These are phyloP conservation scores for Nidularia pulvinata DNA, from an alignment of 768 basidiomycete genomes.

Conservation along the genomic window DNA sequence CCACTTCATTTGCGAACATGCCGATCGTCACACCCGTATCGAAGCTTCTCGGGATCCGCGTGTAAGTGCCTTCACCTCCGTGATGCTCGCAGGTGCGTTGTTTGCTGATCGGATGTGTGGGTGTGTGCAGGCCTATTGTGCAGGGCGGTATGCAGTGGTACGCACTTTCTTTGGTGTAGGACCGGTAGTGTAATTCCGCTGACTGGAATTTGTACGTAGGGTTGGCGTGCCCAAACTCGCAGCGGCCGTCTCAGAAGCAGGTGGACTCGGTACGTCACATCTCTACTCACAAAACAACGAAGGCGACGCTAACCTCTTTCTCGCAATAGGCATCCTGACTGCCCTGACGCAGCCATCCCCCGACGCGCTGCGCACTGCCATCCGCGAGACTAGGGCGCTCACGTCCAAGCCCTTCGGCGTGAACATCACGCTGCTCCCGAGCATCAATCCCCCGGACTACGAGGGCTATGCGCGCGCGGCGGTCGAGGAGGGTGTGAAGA, in stretches of 20 bases:
- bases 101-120: no score
- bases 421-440: conserved; percentile 85
- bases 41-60: conserved; percentile 61
- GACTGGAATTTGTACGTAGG: conserved; percentile 40
- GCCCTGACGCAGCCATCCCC: conserved; percentile 89
- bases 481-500: conserved; percentile 83
- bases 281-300: not conserved
- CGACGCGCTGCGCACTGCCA: conserved; percentile 76
- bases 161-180: conserved; percentile 1
- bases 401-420: conserved; percentile 83
- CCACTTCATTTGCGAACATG: no score
- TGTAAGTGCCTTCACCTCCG: conserved; percentile 47
- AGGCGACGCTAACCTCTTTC: not conserved
- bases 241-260: conserved; percentile 81
- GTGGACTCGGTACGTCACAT: conserved; percentile 66
- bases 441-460: conserved; percentile 91
- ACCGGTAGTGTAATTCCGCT: not conserved
- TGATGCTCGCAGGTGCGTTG: no score
- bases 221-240: conserved; percentile 77
- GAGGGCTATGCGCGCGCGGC: conserved; percentile 80
- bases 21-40: conserved; percentile 57
- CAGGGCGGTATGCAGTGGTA: conserved; percentile 95
- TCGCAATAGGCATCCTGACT: conserved; percentile 67
- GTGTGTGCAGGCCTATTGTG: conserved; percentile 60
- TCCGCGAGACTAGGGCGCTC: conserved; percentile 70